Base-by-base conservation (phyloP, 2,329 filamentous ascomycete genomes). In the Aspergillus arachidicola region DNA sequence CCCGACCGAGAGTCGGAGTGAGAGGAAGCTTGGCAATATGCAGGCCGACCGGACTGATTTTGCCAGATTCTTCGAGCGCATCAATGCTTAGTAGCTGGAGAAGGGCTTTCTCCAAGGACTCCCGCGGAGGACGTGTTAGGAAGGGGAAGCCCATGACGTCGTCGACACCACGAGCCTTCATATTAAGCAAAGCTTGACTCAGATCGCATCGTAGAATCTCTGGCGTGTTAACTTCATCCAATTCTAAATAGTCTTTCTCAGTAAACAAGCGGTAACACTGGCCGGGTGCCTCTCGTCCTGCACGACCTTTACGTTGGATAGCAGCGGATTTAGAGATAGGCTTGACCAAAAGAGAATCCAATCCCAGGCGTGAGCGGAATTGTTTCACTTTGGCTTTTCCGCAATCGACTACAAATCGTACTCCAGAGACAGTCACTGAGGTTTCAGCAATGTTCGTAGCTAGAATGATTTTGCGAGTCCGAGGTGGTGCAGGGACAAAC, bases 381-480 rank as follows among this genome's bases (percentile, higher is more conserved):
- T 96, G 91, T 79, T 97, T 97, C 67, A 96, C 86, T 75, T 99
- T 99, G 10, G 91, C 92, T 72, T 97, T 97, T 53, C 95, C 95
- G 60, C 91, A 91, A 74, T 99, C 95, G 23, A 99, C 86, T 11
- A 99, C 94, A 70, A 91, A 95, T 5, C 92, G 88, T 7, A 99
- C 93, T 2, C 95, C 95, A 0, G 94, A 91, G 0, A 99, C 94
- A 0, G 95, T 99, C 63, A 99, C 91, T 1, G 95, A 98, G 0
- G 95, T 98, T 77, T 99, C 95, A n/a, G 95, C 95, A 71, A 99
- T 98, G 73, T 99, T 99, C 16, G 95, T 99, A 0, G 94, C 90
- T 0, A 99, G 82, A 0, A 99, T 93, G 14, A 98, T 85, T 74
- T 98, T 98, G 50, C 95, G 86, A 0, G 92, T 96, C 2, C 88